Percentiles rank a stretch among this genome's conserved stretches.
phyloP scores from a whole-genome alignment of 2,329 filamentous ascomycete species.

The Paraconiothyrium sp. region DNA sequence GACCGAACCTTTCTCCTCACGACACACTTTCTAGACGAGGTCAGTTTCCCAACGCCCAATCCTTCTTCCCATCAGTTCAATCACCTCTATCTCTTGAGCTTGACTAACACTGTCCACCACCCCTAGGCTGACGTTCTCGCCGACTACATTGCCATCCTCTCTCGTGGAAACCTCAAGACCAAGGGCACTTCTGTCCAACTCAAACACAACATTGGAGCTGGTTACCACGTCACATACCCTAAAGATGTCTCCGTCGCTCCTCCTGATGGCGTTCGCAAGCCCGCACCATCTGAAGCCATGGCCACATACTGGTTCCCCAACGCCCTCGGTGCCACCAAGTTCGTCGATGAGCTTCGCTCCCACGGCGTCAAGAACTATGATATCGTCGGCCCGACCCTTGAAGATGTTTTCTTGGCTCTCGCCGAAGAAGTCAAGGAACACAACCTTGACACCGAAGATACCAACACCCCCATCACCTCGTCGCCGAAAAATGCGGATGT shows the following conservation, averaged over 20 bases:
- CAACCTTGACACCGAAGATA: constrained; percentile 38
- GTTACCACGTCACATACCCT: constrained; percentile 73
- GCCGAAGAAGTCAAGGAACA: constrained; percentile 79
- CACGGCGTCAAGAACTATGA: constrained; percentile 78
- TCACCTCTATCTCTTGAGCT: not conserved
- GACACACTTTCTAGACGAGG: constrained; percentile 90
- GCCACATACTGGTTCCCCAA: constrained; percentile 76
- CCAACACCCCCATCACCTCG: constrained; percentile 23
- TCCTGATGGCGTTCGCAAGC: constrained; percentile 56
- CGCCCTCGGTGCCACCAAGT: constrained; percentile 74
- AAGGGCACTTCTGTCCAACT: constrained; percentile 86
- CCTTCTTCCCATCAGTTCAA: not conserved
- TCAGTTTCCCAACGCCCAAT: constrained; percentile 1
- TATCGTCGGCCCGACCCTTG: constrained; percentile 87
- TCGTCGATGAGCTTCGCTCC: constrained; percentile 75
- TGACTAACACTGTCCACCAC: not conserved
- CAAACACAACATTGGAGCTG: constrained; percentile 82
- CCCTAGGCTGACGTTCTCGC: constrained; percentile 78
- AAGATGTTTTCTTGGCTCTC: constrained; percentile 89
- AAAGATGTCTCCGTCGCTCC: constrained; percentile 55
- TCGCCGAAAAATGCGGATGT: constrained; percentile 33
- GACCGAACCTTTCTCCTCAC: constrained; percentile 85
- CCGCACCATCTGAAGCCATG: constrained; percentile 65
- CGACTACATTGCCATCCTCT: constrained; percentile 88
- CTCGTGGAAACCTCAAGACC: constrained; percentile 82